Evolutionary conservation across 176 grass and related monocot genomes (phyloP).

Genomic region (Paspalum notatum): DNA sequence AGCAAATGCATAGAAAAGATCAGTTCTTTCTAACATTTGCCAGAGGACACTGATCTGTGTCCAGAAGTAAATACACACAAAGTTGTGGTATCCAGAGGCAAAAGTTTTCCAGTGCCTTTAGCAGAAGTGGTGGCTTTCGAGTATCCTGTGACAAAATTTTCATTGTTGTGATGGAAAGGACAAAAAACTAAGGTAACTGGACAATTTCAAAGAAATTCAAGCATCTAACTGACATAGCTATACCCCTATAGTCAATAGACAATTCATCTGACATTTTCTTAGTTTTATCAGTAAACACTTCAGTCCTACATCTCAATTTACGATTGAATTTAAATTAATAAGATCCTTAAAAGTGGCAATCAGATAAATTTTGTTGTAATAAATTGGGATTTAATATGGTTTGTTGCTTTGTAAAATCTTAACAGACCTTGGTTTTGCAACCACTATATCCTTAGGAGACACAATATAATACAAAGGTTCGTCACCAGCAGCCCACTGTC

Average conservation of each 20-base stretch:
- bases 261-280: background rate
- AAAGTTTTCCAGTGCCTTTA: background rate
- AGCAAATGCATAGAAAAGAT: background rate
- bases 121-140: background rate
- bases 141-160: background rate
- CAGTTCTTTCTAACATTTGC: background rate
- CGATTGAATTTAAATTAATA: background rate
- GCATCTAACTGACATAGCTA: constrained; percentile 1
- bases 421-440: constrained; percentile 91
- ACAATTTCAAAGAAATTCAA: constrained; percentile 20
- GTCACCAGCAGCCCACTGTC: constrained; percentile 94
- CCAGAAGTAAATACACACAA: background rate
- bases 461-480: constrained; percentile 98
- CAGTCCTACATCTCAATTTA: background rate
- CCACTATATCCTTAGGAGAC: constrained; percentile 97
- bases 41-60: background rate
- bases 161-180: background rate
- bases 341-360: constrained; percentile 9
- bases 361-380: background rate
- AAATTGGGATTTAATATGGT: constrained; percentile 24
- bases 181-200: constrained; percentile 2
- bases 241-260: background rate
- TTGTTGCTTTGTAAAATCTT: constrained; percentile 29
- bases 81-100: background rate
- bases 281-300: constrained; percentile 5